Evolutionary conservation across 2,329 filamentous ascomycete species (phyloP).

Genomic region (Sclerotinia subarctica): DNA sequence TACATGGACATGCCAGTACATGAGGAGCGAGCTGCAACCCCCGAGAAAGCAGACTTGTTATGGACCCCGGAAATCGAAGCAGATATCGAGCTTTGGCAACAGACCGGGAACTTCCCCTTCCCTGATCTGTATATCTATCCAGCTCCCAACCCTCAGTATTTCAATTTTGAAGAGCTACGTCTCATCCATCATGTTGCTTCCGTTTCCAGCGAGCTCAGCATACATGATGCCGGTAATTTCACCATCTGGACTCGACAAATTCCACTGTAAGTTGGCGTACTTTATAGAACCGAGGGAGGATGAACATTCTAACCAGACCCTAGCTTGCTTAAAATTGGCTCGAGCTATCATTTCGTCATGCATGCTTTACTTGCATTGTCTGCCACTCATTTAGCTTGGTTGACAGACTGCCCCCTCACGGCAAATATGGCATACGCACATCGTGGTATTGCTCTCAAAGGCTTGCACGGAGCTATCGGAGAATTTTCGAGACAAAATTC

Average conservation of each 20-base stretch:
- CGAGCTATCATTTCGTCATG: constrained; percentile 86
- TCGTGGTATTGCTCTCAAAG: constrained; percentile 78
- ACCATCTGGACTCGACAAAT: constrained; percentile 92
- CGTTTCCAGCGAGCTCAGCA: constrained; percentile 77
- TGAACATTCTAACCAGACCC: constrained; percentile 2
- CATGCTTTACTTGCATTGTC: constrained; percentile 88
- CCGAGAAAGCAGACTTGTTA: constrained; percentile 67
- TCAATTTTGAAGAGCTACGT: constrained; percentile 75
- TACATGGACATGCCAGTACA: constrained; percentile 84
- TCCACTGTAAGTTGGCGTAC: constrained; percentile 67
- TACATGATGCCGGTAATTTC: constrained; percentile 74
- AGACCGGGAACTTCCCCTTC: constrained; percentile 82
- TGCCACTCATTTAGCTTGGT: constrained; percentile 89
- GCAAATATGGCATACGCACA: constrained; percentile 88
- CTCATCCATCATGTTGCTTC: constrained; percentile 88
- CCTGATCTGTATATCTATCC: constrained; percentile 75
- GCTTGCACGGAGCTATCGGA: constrained; percentile 82
- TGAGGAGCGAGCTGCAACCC: constrained; percentile 59
- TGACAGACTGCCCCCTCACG: constrained; percentile 80
- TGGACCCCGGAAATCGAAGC: constrained; percentile 85
- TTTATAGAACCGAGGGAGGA: too few species aligned
- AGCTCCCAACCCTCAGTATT: constrained; percentile 67
- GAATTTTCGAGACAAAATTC: constrained; percentile 82
- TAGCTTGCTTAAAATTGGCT: constrained; percentile 78
- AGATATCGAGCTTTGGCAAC: constrained; percentile 78